phyloP scores from a whole-genome alignment of 768 basidiomycete species.

The Boletus vinaceobasis region DNA sequence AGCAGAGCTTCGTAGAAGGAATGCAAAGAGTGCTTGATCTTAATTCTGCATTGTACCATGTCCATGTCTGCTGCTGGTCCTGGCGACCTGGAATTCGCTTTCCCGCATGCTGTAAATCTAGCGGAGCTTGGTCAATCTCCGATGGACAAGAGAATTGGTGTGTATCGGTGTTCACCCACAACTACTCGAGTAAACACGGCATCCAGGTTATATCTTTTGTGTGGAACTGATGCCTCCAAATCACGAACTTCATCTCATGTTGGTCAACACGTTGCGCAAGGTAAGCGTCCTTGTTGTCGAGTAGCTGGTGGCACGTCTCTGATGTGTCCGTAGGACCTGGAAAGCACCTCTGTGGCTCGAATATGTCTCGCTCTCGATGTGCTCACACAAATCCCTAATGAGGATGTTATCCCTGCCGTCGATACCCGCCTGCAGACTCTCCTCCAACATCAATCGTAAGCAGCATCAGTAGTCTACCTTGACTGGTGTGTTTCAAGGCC shows the following conservation, averaged over 20 bases:
- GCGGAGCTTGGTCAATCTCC: conserved; percentile 64
- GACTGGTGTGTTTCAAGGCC: conserved; percentile 2
- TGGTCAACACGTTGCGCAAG: conserved; percentile 84
- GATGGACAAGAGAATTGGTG: conserved; percentile 68
- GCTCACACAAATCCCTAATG: conserved; percentile 56
- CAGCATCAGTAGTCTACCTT: conserved; percentile 31
- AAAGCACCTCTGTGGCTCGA: conserved; percentile 49
- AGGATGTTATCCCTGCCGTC: conserved; percentile 74
- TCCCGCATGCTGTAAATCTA: conserved; percentile 72
- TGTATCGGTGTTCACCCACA: conserved; percentile 4
- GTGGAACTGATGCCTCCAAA: conserved; percentile 62
- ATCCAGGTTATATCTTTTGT: conserved; percentile 75
- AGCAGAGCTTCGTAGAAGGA: conserved; percentile 43
- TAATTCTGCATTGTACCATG: conserved; percentile 69
- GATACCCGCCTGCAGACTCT: conserved; percentile 62
- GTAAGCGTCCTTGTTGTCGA: conserved; percentile 32
- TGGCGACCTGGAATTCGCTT: conserved; percentile 63
- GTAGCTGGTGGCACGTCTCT: not conserved
- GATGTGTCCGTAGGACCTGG: conserved; percentile 58
- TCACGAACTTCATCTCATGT: conserved; percentile 76
- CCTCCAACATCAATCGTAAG: conserved; percentile 75
- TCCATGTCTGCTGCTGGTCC: conserved; percentile 40
- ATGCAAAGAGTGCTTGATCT: conserved; percentile 62
- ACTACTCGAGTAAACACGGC: not conserved
- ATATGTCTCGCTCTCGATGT: conserved; percentile 73